Base-by-base conservation (phyloP, 345 rosid genomes). In the Lepidium africanum region DNA sequence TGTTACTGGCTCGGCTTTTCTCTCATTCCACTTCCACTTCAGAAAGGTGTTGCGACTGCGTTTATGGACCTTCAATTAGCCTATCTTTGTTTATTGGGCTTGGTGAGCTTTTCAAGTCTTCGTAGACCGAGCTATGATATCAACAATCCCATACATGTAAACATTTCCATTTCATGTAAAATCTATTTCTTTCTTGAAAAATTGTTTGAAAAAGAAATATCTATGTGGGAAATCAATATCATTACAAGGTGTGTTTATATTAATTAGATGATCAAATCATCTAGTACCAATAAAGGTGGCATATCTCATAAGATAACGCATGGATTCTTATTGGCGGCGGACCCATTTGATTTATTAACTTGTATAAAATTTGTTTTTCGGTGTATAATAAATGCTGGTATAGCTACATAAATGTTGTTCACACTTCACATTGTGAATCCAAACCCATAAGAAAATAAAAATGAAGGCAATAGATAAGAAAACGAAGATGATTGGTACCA, bases 211-310 rank as follows among this genome's bases (percentile, higher is more conserved):
- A 21, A 62, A 35, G 19, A 47, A 36, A 13, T n/a, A 14, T 23
- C 5, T 5, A 0, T 23, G 59, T 11, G 25, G 39, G 30, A 39
- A 27, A 40, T 56, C 9, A 43, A 15, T 23, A 21, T 57, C 10
- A 57, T 46, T 58, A 25, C 10, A 5, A 58, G 15, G 19, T 47
- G 33, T 55, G 45, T 54, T 12, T 33, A 15, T n/a, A n/a, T n/a
- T n/a, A 13, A 54, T 56, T 45, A 67, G 56, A 55, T 56, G 72
- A 45, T 46, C 56, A 67, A 55, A 56, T 25, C 13, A 21, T 56
- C 7, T 55, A 23, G 10, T 30, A 30, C 33, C 33, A 30, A 14
- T 8, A 33, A 1, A 35, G 13, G 1, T 11, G 15, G 46, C 65
- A 58, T 9, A 16, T 49, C 23, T 21, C 33, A 59, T 3, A 39